A percentile compares a stretch with the other conserved stretches of the same genome.
phyloP scores from a whole-genome alignment of 164 flowering plant genomes.

The Chloranthus sessilifolius region DNA sequence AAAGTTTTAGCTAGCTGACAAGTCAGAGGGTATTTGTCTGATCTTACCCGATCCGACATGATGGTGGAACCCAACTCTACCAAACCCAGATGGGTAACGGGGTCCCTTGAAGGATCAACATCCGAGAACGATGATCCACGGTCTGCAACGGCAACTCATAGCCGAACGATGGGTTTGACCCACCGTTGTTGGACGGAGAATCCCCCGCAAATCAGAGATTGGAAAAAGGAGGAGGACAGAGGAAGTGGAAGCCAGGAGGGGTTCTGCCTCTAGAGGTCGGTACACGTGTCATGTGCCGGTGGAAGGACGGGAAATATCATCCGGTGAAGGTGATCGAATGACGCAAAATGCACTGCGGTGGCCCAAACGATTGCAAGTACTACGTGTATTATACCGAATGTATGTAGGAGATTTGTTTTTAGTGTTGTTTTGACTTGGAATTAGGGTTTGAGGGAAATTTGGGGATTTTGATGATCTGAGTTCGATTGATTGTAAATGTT shows the following conservation, averaged over 20 bases:
- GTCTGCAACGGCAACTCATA: slow-evolving; percentile 18
- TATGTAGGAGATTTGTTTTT: slow-evolving; percentile 17
- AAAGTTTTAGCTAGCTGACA: too few species aligned
- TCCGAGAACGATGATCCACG: slow-evolving; percentile 28
- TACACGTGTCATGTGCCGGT: slow-evolving; percentile 89
- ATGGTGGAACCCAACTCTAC: too few species aligned
- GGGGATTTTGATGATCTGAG: background rate
- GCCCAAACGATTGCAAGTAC: slow-evolving; percentile 70
- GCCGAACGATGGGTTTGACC: slow-evolving; percentile 12
- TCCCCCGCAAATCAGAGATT: slow-evolving; percentile 10
- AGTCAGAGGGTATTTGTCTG: too few species aligned
- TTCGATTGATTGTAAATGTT: too few species aligned
- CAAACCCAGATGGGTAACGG: too few species aligned
- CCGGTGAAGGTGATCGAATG: slow-evolving; percentile 97
- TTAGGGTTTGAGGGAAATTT: slow-evolving; percentile 11
- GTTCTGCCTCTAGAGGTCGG: slow-evolving; percentile 82
- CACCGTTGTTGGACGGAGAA: background rate
- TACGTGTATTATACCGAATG: slow-evolving; percentile 98
- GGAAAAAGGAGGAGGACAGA: slow-evolving; percentile 18
- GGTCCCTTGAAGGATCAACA: too few species aligned
- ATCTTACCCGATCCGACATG: too few species aligned
- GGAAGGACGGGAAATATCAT: slow-evolving; percentile 87
- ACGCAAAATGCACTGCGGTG: slow-evolving; percentile 35
- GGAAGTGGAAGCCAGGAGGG: slow-evolving; percentile 36
- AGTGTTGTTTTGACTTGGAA: slow-evolving; percentile 4